These are phyloP conservation scores for Amanita fuliginea DNA, from an alignment of 768 basidiomycete species.

Conservation along the genomic window DNA sequence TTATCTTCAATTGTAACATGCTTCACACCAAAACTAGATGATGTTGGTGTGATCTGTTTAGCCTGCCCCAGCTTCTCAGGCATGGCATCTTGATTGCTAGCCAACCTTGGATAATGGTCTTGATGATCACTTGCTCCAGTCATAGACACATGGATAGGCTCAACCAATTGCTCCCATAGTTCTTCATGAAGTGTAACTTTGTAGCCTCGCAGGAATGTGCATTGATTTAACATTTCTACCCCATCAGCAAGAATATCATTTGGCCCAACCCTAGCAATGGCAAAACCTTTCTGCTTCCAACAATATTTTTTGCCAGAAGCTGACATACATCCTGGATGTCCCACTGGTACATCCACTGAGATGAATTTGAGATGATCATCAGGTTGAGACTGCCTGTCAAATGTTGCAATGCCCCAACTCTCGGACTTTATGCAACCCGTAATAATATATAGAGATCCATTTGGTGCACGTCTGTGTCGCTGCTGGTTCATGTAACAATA, in stretches of 20 bases:
- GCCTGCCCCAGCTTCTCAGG: not conserved
- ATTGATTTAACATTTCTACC: not conserved
- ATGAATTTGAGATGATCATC: not conserved
- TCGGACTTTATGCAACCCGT: conserved; percentile 13
- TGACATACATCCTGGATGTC: not conserved
- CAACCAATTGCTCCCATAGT: not conserved
- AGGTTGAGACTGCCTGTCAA: not conserved
- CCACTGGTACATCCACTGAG: not conserved
- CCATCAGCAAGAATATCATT: not conserved
- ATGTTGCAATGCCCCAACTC: conserved; percentile 11
- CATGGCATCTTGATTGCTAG: not conserved
- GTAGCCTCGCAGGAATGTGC: not conserved
- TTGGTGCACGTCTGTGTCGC: conserved; percentile 5
- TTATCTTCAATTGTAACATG: too few relatives aligned
- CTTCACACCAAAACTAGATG: too few relatives aligned
- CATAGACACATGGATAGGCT: not conserved
- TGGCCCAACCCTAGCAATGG: conserved; percentile 1
- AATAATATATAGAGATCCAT: conserved; percentile 12
- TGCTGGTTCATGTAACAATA: conserved; percentile 10
- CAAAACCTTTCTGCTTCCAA: not conserved
- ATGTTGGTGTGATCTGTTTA: too few relatives aligned
- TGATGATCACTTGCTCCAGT: too few relatives aligned
- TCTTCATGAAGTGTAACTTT: conserved; percentile 1
- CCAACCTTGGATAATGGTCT: too few relatives aligned
- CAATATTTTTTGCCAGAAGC: not conserved